These are phyloP conservation scores for Aspergillus intermedius DNA, from an alignment of 2,329 filamentous ascomycete genomes.

Conservation along the genomic window DNA sequence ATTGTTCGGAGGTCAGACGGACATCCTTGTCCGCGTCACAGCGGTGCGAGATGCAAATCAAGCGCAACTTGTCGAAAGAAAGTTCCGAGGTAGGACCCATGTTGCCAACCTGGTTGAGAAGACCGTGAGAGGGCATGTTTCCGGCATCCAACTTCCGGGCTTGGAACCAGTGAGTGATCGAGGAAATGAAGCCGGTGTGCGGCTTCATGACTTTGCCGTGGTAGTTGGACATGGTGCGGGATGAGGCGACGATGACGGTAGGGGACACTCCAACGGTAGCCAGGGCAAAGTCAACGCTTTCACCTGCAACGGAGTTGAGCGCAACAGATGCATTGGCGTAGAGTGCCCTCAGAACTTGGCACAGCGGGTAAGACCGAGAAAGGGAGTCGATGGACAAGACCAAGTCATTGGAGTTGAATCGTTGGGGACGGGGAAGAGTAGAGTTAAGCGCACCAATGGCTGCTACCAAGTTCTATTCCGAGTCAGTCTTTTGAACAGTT, in stretches of 20 bases:
- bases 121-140: constrained; percentile 61
- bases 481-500: neutral
- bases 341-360: constrained; percentile 72
- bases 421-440: constrained; percentile 67
- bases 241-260: constrained; percentile 73
- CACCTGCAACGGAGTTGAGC: constrained; percentile 78
- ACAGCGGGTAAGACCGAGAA: constrained; percentile 70
- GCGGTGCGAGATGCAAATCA: constrained; percentile 73
- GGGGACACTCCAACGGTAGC: constrained; percentile 70
- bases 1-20: constrained; percentile 59
- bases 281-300: constrained; percentile 62
- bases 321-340: constrained; percentile 80
- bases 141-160: constrained; percentile 65
- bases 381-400: constrained; percentile 81
- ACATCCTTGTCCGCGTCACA: constrained; percentile 55
- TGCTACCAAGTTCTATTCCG: constrained; percentile 68
- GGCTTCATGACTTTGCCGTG: constrained; percentile 57
- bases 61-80: constrained; percentile 62
- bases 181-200: constrained; percentile 57
- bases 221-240: constrained; percentile 63
- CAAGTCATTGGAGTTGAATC: constrained; percentile 66
- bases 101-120: constrained; percentile 46
- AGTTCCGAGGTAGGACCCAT: constrained; percentile 35
- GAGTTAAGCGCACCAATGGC: constrained; percentile 72
- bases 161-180: constrained; percentile 64